A percentile compares a stretch with the other conserved stretches of the same genome.
Conservation (phyloP, 2,329 filamentous ascomycete species). For the Penicillium glabrum region DNA sequence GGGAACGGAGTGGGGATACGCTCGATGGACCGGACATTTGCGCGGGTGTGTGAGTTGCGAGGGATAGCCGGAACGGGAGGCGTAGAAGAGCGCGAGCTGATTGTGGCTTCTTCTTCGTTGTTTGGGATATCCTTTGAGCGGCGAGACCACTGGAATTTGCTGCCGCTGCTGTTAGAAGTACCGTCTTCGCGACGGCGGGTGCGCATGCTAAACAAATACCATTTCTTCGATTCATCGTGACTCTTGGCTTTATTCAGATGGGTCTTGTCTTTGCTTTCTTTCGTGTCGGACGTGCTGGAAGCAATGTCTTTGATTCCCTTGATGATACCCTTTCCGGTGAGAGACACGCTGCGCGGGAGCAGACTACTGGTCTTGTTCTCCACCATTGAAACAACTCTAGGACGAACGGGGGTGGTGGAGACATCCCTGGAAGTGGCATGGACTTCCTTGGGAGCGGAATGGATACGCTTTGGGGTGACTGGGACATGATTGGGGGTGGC, state of each 20-base stretch:
- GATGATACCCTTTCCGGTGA: slow-evolving; percentile 7
- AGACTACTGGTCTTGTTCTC: neutral
- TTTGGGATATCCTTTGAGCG: neutral
- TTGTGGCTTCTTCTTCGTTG: neutral
- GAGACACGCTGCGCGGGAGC: slow-evolving; percentile 10
- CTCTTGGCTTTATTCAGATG: neutral
- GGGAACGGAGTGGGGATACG: neutral
- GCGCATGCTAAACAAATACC: slow-evolving; percentile 18
- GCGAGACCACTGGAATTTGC: slow-evolving; percentile 10
- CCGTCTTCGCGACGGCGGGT: slow-evolving; percentile 11
- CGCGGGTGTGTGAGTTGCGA: neutral
- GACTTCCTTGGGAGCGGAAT: neutral
- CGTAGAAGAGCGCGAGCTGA: slow-evolving; percentile 2
- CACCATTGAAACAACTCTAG: neutral
- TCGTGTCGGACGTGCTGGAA: neutral
- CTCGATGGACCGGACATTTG: neutral
- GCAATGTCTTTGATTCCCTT: neutral
- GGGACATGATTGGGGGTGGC: neutral
- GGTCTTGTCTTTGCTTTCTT: slow-evolving; percentile 2
- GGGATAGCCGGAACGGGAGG: slow-evolving; percentile 5
- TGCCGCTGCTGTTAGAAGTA: neutral
- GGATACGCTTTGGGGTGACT: neutral
- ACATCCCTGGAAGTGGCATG: neutral
- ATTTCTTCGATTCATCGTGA: slow-evolving; percentile 13
- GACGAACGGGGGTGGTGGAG: neutral